A percentile compares a stretch with the other conserved stretches of the same genome.
These are phyloP conservation scores for Fusarium keratoplasticum DNA, from an alignment of 2,329 filamentous ascomycete genomes.

Conservation along the genomic window DNA sequence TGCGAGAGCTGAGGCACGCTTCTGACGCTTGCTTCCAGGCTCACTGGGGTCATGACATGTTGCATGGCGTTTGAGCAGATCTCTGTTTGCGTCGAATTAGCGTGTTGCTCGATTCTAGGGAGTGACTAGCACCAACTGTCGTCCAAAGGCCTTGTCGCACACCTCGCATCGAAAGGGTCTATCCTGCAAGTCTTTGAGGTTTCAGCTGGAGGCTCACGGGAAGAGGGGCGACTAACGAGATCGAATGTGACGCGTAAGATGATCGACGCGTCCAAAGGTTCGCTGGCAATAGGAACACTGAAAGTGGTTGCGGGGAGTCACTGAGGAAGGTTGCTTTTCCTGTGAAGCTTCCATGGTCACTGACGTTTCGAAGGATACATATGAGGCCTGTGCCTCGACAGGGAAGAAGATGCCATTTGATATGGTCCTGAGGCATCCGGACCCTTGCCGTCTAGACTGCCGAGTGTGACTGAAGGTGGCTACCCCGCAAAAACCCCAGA, in stretches of 20 bases:
- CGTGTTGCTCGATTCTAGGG: not conserved
- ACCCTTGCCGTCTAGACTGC: not conserved
- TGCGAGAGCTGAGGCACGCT: slow-evolving; percentile 14
- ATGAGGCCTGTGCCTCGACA: not conserved
- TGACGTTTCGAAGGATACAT: not conserved
- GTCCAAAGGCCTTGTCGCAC: slow-evolving; percentile 34
- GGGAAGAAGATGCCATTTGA: not conserved
- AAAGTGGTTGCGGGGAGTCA: slow-evolving; percentile 17
- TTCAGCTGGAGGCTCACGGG: not conserved
- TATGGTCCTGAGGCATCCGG: not conserved
- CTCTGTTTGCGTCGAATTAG: slow-evolving; percentile 3
- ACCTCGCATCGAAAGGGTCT: slow-evolving; percentile 34
- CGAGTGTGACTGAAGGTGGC: not conserved
- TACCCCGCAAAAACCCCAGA: not conserved
- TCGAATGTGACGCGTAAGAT: slow-evolving; percentile 32
- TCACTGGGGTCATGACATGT: slow-evolving; percentile 25
- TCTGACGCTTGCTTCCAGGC: slow-evolving; percentile 20
- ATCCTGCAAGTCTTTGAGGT: slow-evolving; percentile 27
- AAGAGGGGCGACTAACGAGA: slow-evolving; percentile 18
- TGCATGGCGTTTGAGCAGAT: slow-evolving; percentile 25
- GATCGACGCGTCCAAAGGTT: slow-evolving; percentile 30
- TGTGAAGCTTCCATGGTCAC: slow-evolving; percentile 12
- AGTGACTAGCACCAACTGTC: slow-evolving; percentile 48
- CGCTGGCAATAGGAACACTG: slow-evolving; percentile 33
- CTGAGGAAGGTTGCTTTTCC: not conserved